Conservation (phyloP, 768 basidiomycete species). For the Hypholoma fasciculare region DNA sequence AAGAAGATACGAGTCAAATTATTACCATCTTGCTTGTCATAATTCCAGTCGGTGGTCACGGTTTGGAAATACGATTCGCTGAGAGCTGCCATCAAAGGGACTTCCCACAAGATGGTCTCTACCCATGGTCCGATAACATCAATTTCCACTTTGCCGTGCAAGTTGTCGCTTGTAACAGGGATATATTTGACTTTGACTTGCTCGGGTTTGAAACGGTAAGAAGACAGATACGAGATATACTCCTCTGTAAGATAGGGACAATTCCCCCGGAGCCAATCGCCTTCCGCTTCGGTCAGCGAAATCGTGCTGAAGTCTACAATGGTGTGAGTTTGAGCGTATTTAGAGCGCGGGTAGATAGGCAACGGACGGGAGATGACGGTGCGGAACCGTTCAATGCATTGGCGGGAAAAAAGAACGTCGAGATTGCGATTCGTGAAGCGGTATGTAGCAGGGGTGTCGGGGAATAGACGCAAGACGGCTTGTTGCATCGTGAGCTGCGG, state of each 20-base stretch:
- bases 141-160: conserved; percentile 69
- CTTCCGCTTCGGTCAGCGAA: conserved; percentile 59
- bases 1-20: neutral
- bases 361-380: conserved; percentile 55
- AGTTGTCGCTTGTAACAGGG: conserved; percentile 50
- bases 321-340: conserved; percentile 1
- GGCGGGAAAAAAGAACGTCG: conserved; percentile 61
- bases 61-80: conserved; percentile 86
- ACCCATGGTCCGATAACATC: conserved; percentile 72
- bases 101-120: conserved; percentile 93
- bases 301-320: conserved; percentile 68
- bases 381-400: conserved; percentile 61
- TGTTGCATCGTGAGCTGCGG: conserved; percentile 93
- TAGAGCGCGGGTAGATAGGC: conserved; percentile 4
- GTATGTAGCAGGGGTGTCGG: conserved; percentile 68
- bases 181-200: conserved; percentile 69
- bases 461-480: conserved; percentile 78
- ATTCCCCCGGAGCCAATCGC: conserved; percentile 56
- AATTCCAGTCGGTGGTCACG: conserved; percentile 79
- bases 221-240: conserved; percentile 78
- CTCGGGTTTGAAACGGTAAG: conserved; percentile 71
- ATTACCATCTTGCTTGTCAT: conserved; percentile 78
- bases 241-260: conserved; percentile 74
- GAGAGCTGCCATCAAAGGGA: conserved; percentile 90
- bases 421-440: conserved; percentile 79